Evolutionary conservation across 208 protist genomes (phyloP), one percentile per base, ranked within the genome.

Genomic region (Naegleria gruberi): DNA sequence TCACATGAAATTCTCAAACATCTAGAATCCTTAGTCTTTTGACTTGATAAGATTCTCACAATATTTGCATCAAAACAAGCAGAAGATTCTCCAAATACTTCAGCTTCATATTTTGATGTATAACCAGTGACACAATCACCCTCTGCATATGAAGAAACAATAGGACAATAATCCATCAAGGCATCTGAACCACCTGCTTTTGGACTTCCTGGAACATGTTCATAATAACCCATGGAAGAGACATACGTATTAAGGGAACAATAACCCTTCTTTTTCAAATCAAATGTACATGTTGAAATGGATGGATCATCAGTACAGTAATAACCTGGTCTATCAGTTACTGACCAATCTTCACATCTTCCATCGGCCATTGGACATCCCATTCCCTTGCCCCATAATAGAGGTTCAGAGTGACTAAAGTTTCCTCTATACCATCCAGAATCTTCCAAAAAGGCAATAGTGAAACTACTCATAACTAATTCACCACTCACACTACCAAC

Each of bases 21-120:
- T 65, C 51, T 4, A 4, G 51, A 30, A 19, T 65, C 51, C 19
- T 30, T 23, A 4, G 15, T 23, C 12, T 65, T 65, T 65, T 65
- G 51, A 19, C 51, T 19, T 65, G 30, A 3, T 23, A 65, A 65
- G 19, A 65, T 30, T 30, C 51, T 23, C 15, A 23, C 42, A 4
- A 86, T 42, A 47, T 86, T 86, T 10, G 40, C 17, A 8, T 86
- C 82, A 86, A 86, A 86, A 40, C 82, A 86, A 86, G 41, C 82
- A 86, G 42, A 4, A 86, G 17, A 8, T 10, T 10, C 12, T n/a
- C 82, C 82, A 43, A 43, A 86, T 23, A 45, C 17, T 46, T 86
- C 82, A 19, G 19, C 30, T 1, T 30, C 51, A 65, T 23, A 30
- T 23, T 30, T 23, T 19, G 15, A 30, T 3, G 51, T 30, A 19